Evolutionary conservation across 225 moss, liverwort and hornwort species (phyloP).

Genomic region (Sphagnum contortum): DNA sequence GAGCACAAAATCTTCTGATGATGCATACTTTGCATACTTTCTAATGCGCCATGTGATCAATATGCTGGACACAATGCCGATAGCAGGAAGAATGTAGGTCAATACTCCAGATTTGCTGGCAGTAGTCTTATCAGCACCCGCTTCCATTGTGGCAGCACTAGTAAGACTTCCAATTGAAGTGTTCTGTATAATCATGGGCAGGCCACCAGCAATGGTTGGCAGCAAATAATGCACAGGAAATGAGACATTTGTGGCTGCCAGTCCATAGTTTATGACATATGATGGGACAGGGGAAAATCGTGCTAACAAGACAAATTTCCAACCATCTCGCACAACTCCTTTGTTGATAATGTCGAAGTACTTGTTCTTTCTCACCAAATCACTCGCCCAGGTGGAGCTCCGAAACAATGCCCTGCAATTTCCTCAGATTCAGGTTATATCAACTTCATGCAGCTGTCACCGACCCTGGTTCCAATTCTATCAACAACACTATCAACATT

Average conservation of each 20-base stretch:
- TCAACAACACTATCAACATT: no score
- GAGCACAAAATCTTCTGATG: constrained; percentile 36
- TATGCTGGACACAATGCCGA: constrained; percentile 72
- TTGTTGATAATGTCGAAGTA: constrained; percentile 73
- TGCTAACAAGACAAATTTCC: constrained; percentile 94
- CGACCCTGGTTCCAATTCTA: no score
- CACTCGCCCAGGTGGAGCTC: constrained; percentile 52
- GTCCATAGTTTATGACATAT: constrained; percentile 87
- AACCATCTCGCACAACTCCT: constrained; percentile 87
- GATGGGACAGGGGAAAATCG: constrained; percentile 96
- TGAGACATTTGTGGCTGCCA: constrained; percentile 80
- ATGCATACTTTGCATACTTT: constrained; percentile 76
- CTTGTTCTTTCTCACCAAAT: constrained; percentile 63
- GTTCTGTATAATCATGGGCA: constrained; percentile 97
- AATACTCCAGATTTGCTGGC: constrained; percentile 22
- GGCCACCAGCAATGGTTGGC: constrained; percentile 80
- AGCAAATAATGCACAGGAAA: constrained; percentile 79
- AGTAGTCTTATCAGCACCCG: constrained; percentile 22
- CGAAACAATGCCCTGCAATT: constrained; percentile 63
- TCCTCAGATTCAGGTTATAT: no score
- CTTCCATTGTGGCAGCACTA: constrained; percentile 53
- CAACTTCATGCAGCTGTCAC: no score
- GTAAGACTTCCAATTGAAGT: constrained; percentile 82
- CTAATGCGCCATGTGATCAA: constrained; percentile 90
- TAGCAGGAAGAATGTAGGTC: constrained; percentile 60